phyloP scores from a whole-genome alignment of 202 grass and related monocot species.

The Setaria viridis region DNA sequence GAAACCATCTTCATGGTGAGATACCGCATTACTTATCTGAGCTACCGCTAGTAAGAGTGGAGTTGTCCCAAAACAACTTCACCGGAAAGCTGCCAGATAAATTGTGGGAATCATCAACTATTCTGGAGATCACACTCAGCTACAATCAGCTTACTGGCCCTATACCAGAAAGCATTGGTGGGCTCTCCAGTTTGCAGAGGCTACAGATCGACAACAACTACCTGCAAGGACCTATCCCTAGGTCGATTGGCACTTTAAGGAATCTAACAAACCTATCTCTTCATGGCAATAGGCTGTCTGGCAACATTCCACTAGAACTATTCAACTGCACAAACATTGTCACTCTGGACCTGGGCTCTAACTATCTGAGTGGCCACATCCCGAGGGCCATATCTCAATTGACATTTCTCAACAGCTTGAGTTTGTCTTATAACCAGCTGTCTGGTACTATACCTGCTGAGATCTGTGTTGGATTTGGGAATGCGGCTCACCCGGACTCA shows the following conservation, averaged over 20 bases:
- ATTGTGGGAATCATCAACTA: conserved; percentile 62
- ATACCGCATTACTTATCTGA: conserved; percentile 73
- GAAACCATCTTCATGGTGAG: conserved; percentile 61
- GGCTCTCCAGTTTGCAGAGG: conserved; percentile 41
- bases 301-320: conserved; percentile 67
- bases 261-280: conserved; percentile 68
- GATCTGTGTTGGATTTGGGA: conserved; percentile 65
- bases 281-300: conserved; percentile 70
- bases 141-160: conserved; percentile 57
- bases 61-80: conserved; percentile 74
- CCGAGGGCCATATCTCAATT: conserved; percentile 61
- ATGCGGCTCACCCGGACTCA: conserved; percentile 41
- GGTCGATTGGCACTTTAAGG: conserved; percentile 49
- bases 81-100: conserved; percentile 56
- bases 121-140: conserved; percentile 62
- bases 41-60: conserved; percentile 57
- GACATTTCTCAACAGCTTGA: conserved; percentile 67
- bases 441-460: conserved; percentile 66
- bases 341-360: conserved; percentile 66
- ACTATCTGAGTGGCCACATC: conserved; percentile 64
- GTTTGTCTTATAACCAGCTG: conserved; percentile 67
- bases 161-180: conserved; percentile 62
- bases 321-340: conserved; percentile 82
- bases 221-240: conserved; percentile 67
- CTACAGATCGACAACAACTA: conserved; percentile 65